Base-by-base conservation (phyloP, 208 protist genomes). In the Kentomonas sorsogonicus region DNA sequence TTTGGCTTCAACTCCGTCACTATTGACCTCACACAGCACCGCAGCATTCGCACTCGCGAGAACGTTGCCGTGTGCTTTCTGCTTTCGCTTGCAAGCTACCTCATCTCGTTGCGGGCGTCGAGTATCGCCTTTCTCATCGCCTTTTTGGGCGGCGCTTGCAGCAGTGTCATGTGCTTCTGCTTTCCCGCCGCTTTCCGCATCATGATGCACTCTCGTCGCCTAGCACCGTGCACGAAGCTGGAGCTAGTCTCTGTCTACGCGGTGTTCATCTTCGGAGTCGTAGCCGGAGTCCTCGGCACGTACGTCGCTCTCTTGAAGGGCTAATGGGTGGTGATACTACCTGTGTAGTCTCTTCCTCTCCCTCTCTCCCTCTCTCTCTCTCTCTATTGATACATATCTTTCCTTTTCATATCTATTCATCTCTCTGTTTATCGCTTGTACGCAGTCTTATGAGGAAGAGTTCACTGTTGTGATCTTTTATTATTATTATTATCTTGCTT, bases 131-230 rank as follows among this genome's bases (percentile, higher is more conserved):
- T 77, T 31, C 80, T 89, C 61, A 72, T 89, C 11, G 71, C 77
- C 0, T 56, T 89, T 23, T 65, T 89, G 57, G 82, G 82, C 9
- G 70, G 69, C 15, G 64, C 86, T 56, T 89, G 82, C 51, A 86
- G 82, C 60, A 83, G 82, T 57, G 83, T 66, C 1, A 43, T 89
- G 10, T 89, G 82, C 56, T 89, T 83, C 52, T 81, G 58, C 30
- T 86, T 82, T 64, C 82, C 82, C 0, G 77, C 82, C 4, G 46
- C 72, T 26, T 89, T 89, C 51, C 74, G 82, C 7, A 63, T 79
- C 40, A 53, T 64, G 1, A 51, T 89, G 23, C 81, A 89, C 53
- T 36, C 59, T 34, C 56, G 70, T 15, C 77, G 81, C 2, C 53
- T 89, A 13, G 65, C 45, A 18, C 68, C 60, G n/a, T 77, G 66